These are phyloP conservation scores for Penicillium sp. DNA, from an alignment of 2,329 filamentous ascomycete genomes.

Conservation along the genomic window DNA sequence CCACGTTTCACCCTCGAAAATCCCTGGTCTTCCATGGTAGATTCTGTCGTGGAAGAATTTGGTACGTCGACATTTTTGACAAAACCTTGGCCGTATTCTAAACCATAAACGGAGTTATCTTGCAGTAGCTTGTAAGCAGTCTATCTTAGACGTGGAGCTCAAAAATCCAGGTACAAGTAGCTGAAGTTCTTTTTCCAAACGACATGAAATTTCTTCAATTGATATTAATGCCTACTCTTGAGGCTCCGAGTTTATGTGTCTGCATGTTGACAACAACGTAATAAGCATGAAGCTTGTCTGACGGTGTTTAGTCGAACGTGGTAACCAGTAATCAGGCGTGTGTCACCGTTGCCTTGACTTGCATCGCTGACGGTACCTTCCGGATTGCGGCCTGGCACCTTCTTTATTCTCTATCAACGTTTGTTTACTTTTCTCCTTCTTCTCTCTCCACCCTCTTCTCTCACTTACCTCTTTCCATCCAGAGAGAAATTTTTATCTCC, in stretches of 20 bases:
- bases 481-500: neutral
- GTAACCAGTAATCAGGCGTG: neutral
- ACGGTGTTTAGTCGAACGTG: neutral
- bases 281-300: neutral
- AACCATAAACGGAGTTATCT: neutral
- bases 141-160: neutral
- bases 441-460: neutral
- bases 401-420: neutral
- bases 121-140: neutral
- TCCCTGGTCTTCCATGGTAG: neutral
- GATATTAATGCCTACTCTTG: neutral
- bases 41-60: neutral
- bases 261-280: neutral
- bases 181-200: neutral
- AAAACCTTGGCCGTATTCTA: neutral
- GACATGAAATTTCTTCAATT: neutral
- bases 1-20: neutral
- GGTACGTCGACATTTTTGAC: neutral
- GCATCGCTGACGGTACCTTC: conserved; percentile 12
- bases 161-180: neutral
- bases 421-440: neutral
- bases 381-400: conserved; percentile 1
- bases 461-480: neutral
- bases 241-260: neutral
- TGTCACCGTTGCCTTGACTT: conserved; percentile 15